Base-by-base conservation (phyloP, 1,284 basidiomycete genomes). In the Ganoderma lingzhi region DNA sequence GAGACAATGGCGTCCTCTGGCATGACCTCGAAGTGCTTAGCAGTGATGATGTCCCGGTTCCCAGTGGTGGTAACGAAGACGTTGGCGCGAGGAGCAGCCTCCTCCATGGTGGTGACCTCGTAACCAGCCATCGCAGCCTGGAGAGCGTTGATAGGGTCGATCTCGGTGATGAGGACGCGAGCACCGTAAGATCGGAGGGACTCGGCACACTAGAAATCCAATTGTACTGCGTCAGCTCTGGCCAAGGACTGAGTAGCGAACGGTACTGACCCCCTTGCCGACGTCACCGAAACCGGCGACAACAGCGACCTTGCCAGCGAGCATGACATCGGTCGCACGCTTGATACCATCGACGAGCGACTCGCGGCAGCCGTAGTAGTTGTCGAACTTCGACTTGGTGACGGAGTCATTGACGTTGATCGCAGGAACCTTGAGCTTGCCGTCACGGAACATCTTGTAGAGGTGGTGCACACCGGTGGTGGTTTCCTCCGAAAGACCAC, bases 341-440 rank as follows among this genome's bases (percentile, higher is more conserved):
- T 99, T 99, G 88, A 99, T 99, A 80, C 97, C 97, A 82, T 99
- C 97, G 76, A 99, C 98, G 76, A 99, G 94, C 64, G 97, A 99
- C 86, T 99, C 98, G 79, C 98, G 95, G 87, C 97, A 99, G 74
- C 96, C 96, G 82, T 98, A 98, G 84, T 94, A 93, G 84, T 95
- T 94, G 84, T 94, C 93, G 81, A 99, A 99, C 88, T 99, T 99
- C 81, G 96, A 98, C 87, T 99, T 99, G 78, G 98, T 99, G 80
- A 99, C 98, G 35, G 97, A 98, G 86, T 99, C 96, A 83, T 98
- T 98, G 82, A 99, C 98, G 84, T 99, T 99, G 90, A 99, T 99
- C 77, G 98, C 98, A 75, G 98, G 96, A 75, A 99, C 87, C 89
- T 97, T 98, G 81, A 99, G 91, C 81, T 90, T 96, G 78, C 97